phyloP scores from a whole-genome alignment of 192 early-diverging fungal species.

The Irineochytrium annulatum region DNA sequence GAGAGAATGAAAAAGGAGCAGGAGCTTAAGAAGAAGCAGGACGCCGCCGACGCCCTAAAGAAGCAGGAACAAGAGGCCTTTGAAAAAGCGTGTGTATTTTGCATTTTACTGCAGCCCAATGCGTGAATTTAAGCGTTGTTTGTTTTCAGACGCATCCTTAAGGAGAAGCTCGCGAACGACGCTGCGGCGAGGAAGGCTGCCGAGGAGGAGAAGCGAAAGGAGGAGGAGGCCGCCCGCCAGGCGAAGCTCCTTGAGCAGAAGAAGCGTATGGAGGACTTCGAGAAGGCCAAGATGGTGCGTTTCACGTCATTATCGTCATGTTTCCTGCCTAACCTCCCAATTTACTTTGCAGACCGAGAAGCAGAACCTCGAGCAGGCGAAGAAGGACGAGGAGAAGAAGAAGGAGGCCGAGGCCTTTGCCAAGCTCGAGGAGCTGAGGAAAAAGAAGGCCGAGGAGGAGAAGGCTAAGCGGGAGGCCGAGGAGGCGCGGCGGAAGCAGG shows the following conservation, averaged over 20 bases:
- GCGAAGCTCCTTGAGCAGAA: slow-evolving; percentile 1
- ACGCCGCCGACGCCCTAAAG: background rate
- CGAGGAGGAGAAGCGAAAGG: slow-evolving; percentile 4
- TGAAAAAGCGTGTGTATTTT: slow-evolving; percentile 3
- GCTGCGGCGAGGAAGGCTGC: slow-evolving; percentile 2
- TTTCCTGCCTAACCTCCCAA: background rate
- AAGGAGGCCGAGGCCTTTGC: slow-evolving; percentile 11
- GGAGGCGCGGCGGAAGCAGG: background rate
- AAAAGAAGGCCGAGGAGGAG: slow-evolving; percentile 6
- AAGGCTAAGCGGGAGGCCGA: background rate
- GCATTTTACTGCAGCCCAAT: background rate
- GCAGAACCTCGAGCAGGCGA: background rate
- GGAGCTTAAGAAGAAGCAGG: background rate
- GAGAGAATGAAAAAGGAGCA: slow-evolving; percentile 3
- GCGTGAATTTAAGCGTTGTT: background rate
- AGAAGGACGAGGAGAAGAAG: slow-evolving; percentile 2
- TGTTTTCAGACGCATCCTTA: slow-evolving; percentile 3
- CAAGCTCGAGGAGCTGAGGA: slow-evolving; percentile 1
- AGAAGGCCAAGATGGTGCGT: background rate
- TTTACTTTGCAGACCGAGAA: background rate
- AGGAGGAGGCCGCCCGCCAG: slow-evolving; percentile 6
- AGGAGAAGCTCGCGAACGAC: slow-evolving; percentile 1
- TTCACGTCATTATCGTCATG: background rate
- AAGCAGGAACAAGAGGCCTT: slow-evolving; percentile 7
- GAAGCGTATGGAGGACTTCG: slow-evolving; percentile 3